Evolutionary conservation across 179 eudicot species (phyloP).

Genomic region (Spinacia oleracea): DNA sequence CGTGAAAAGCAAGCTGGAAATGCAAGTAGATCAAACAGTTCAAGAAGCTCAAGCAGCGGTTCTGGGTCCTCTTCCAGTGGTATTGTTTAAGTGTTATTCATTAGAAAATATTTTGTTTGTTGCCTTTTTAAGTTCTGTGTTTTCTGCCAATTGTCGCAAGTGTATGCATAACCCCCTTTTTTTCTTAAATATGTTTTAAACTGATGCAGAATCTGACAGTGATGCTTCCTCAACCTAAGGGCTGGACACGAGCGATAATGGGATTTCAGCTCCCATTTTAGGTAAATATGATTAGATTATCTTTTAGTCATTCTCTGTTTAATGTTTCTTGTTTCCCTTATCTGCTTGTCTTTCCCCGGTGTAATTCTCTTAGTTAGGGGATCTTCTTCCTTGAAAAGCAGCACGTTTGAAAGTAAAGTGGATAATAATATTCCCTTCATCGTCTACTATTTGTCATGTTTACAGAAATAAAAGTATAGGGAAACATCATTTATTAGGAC

Average conservation of each 20-base stretch:
- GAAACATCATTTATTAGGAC: neutral
- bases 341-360: neutral
- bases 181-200: neutral
- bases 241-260: conserved; percentile 31
- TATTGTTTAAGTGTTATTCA: conserved; percentile 16
- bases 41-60: conserved; percentile 50
- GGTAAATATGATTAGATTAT: conserved; percentile 18
- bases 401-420: neutral
- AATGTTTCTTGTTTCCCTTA: neutral
- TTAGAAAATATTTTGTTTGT: neutral
- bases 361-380: neutral
- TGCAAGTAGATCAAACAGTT: conserved; percentile 34
- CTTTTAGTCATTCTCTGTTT: neutral
- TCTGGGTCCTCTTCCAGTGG: conserved; percentile 53
- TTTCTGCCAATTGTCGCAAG: neutral
- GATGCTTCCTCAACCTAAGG: conserved; percentile 51
- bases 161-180: conserved; percentile 10
- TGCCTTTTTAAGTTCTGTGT: neutral
- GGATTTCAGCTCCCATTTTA: conserved; percentile 11
- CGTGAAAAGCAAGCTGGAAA: conserved; percentile 29
- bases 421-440: neutral
- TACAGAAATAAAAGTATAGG: neutral
- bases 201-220: conserved; percentile 58
- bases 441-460: neutral
- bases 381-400: neutral